Conservation (phyloP, 345 rosid species). For the Kernera saxatilis region DNA sequence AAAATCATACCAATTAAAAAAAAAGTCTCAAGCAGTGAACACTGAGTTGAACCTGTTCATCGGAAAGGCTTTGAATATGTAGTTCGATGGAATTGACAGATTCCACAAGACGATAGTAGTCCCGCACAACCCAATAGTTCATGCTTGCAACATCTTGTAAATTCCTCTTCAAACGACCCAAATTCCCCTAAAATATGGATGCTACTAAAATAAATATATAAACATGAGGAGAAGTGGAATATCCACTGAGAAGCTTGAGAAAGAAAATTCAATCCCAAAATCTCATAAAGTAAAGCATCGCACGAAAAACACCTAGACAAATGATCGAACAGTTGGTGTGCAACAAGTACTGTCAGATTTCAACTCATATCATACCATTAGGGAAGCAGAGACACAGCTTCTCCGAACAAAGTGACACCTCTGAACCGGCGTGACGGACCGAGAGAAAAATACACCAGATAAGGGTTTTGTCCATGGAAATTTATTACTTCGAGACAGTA, state of each 20-base stretch:
- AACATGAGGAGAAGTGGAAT: not conserved
- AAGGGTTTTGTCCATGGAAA: constrained; percentile 24
- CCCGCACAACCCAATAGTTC: constrained; percentile 87
- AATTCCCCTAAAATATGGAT: constrained; percentile 36
- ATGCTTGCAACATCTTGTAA: constrained; percentile 53
- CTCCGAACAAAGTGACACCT: constrained; percentile 11
- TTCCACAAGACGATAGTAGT: constrained; percentile 71
- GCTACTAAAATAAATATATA: not conserved
- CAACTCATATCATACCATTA: constrained; percentile 34
- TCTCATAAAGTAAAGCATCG: not conserved
- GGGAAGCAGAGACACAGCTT: constrained; percentile 31
- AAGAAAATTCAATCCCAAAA: not conserved
- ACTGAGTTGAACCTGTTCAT: constrained; percentile 62
- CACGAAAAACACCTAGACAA: constrained; percentile 19
- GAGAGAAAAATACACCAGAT: constrained; percentile 25
- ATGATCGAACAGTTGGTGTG: constrained; percentile 49
- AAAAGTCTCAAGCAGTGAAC: not conserved
- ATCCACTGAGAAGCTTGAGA: not conserved
- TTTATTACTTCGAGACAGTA: constrained; percentile 22
- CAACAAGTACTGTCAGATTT: not conserved
- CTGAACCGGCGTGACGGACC: constrained; percentile 7
- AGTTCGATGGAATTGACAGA: constrained; percentile 65
- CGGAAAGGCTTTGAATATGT: constrained; percentile 48
- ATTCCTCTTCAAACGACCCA: constrained; percentile 42
- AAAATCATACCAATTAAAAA: not conserved